These are phyloP conservation scores for Hirsutella thompsonii DNA, from an alignment of 2,329 filamentous ascomycete genomes.

Conservation along the genomic window DNA sequence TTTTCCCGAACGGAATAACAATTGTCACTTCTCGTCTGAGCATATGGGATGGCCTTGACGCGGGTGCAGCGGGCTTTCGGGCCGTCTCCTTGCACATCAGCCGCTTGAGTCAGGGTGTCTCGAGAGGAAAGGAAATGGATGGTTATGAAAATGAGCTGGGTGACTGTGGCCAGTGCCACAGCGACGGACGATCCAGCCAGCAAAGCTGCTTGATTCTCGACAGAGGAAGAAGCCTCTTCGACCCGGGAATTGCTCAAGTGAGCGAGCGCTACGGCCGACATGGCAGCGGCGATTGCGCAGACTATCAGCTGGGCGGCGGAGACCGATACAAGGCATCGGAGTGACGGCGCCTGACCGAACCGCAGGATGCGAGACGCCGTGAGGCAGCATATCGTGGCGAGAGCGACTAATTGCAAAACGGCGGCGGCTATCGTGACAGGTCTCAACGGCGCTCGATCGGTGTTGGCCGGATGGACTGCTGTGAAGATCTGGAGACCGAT, in stretches of 20 bases:
- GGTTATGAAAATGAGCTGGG: conserved; percentile 36
- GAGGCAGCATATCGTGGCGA: conserved; percentile 13
- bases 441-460: conserved; percentile 2
- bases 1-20: conserved; percentile 16
- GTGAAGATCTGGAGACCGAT: conserved; percentile 9
- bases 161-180: conserved; percentile 29
- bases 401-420: conserved; percentile 13
- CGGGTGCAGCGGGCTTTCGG: conserved; percentile 9
- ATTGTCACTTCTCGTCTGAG: conserved; percentile 25
- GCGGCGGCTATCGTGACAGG: conserved; percentile 13
- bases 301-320: conserved; percentile 20
- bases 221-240: conserved; percentile 4
- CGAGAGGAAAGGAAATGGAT: conserved; percentile 28
- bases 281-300: conserved; percentile 29
- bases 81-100: conserved; percentile 14
- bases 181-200: conserved; percentile 30
- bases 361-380: conserved; percentile 19
- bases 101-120: conserved; percentile 10
- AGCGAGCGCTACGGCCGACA: conserved; percentile 31
- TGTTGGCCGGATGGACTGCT: conserved; percentile 2
- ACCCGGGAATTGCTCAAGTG: conserved; percentile 16
- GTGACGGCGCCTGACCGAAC: conserved; percentile 11
- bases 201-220: conserved; percentile 16
- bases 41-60: conserved; percentile 42
- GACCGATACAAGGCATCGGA: conserved; percentile 11